Percentiles rank a stretch among this genome's conserved stretches.
Conservation (phyloP, 495 filamentous ascomycete genomes). For the Lasiosphaeria miniovina region DNA sequence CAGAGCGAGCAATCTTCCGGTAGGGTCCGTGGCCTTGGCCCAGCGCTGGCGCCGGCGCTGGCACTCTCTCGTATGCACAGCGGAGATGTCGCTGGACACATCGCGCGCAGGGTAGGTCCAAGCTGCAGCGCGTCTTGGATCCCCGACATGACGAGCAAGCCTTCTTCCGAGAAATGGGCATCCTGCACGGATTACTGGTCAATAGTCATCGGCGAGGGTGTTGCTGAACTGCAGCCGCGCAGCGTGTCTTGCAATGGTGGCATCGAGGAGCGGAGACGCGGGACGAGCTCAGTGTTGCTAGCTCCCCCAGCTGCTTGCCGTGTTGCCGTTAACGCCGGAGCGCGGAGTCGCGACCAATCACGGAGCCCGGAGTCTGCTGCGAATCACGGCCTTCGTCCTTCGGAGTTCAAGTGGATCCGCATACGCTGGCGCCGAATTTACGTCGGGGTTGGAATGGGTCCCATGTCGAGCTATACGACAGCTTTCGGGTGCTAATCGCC, state of each 20-base stretch:
- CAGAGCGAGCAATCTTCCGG: too few species aligned
- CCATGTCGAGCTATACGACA: neutral
- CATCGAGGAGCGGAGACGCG: neutral
- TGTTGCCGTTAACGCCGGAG: neutral
- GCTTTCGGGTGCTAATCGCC: neutral
- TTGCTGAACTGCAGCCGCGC: neutral
- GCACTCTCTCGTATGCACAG: slow-evolving; percentile 1
- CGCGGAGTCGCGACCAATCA: neutral
- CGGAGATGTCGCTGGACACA: slow-evolving; percentile 2
- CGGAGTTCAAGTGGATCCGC: slow-evolving; percentile 7
- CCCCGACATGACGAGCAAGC: neutral
- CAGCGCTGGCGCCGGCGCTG: neutral
- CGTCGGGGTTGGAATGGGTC: neutral
- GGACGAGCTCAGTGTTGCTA: too few species aligned
- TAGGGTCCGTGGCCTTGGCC: neutral
- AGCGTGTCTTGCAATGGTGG: neutral
- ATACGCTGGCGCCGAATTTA: neutral
- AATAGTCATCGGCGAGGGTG: neutral
- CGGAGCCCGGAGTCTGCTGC: neutral
- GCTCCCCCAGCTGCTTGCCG: too few species aligned
- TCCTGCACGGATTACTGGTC: slow-evolving; percentile 2
- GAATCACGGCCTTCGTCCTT: neutral
- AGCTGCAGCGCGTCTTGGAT: slow-evolving; percentile 10
- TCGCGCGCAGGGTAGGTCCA: slow-evolving; percentile 5
- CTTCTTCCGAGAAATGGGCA: slow-evolving; percentile 10